phyloP scores from a whole-genome alignment of 139 green algal species.

The Bryopsis sp. region DNA sequence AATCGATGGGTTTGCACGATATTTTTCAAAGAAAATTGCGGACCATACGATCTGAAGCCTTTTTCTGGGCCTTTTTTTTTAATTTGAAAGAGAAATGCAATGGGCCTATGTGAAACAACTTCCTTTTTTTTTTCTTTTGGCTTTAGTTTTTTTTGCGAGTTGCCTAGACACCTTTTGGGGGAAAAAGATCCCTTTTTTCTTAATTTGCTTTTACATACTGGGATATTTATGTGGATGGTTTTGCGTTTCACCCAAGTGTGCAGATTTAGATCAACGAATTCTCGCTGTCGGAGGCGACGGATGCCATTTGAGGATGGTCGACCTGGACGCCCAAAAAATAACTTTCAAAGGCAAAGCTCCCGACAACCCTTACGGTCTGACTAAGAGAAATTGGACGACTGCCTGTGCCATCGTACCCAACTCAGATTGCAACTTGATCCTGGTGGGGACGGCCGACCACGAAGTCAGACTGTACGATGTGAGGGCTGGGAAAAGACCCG shows the following conservation, averaged over 20 bases:
- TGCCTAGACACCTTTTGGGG: too few relatives aligned
- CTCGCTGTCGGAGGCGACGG: not conserved
- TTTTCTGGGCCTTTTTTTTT: too few relatives aligned
- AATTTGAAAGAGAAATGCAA: too few relatives aligned
- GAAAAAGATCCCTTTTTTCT: too few relatives aligned
- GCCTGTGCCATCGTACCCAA: constrained; percentile 4
- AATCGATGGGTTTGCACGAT: too few relatives aligned
- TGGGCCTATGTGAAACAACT: too few relatives aligned
- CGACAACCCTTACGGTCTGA: not conserved
- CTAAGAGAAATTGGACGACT: not conserved
- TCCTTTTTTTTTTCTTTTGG: not conserved
- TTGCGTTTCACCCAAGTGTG: too few relatives aligned
- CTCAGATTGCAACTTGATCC: not conserved
- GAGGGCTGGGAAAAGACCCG: not conserved
- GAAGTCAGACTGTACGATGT: constrained; percentile 2
- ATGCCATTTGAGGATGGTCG: not conserved
- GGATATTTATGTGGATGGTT: too few relatives aligned
- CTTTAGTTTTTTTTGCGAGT: constrained; percentile 12
- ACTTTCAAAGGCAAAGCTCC: not conserved
- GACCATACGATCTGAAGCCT: too few relatives aligned
- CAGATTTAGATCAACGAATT: not conserved
- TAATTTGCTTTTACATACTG: too few relatives aligned
- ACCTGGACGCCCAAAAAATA: not conserved
- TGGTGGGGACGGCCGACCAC: not conserved
- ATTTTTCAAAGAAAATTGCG: too few relatives aligned